Evolutionary conservation across 805 yeast genomes (phyloP).

Genomic region (Saitoella complicata): DNA sequence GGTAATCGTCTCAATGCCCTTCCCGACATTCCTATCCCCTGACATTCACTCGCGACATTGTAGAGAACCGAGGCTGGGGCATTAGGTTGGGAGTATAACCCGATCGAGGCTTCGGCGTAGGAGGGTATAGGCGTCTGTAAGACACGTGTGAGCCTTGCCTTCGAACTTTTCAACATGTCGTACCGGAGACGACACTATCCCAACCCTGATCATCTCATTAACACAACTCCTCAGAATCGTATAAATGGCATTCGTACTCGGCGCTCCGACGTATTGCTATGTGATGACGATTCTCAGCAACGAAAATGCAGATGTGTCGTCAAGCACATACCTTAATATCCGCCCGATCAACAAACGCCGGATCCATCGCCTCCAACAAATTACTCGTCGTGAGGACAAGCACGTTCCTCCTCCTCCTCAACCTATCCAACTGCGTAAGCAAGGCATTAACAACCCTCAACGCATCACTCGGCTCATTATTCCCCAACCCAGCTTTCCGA

Average conservation of each 20-base stretch:
- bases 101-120: conserved; percentile 8
- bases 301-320: no score
- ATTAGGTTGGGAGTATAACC: conserved; percentile 6
- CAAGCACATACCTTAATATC: conserved; percentile 17
- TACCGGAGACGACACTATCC: conserved; percentile 2
- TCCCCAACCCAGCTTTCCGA: conserved; percentile 21
- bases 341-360: conserved; percentile 31
- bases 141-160: not conserved
- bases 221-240: conserved; percentile 21
- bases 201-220: conserved; percentile 13
- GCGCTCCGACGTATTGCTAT: conserved; percentile 22
- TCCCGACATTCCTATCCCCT: conserved; percentile 4
- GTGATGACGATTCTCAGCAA: no score
- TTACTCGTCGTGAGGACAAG: conserved; percentile 29
- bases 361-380: conserved; percentile 24
- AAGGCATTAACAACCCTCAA: conserved; percentile 30
- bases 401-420: conserved; percentile 22
- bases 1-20: conserved; percentile 7
- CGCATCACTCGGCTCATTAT: conserved; percentile 29
- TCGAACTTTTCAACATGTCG: not conserved
- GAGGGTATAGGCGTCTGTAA: conserved; percentile 6
- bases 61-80: conserved; percentile 6
- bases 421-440: conserved; percentile 26
- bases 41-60: conserved; percentile 6
- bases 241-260: conserved; percentile 19